These are phyloP conservation scores for Aspergillus piperis DNA, from an alignment of 2,329 filamentous ascomycete genomes.

Conservation along the genomic window DNA sequence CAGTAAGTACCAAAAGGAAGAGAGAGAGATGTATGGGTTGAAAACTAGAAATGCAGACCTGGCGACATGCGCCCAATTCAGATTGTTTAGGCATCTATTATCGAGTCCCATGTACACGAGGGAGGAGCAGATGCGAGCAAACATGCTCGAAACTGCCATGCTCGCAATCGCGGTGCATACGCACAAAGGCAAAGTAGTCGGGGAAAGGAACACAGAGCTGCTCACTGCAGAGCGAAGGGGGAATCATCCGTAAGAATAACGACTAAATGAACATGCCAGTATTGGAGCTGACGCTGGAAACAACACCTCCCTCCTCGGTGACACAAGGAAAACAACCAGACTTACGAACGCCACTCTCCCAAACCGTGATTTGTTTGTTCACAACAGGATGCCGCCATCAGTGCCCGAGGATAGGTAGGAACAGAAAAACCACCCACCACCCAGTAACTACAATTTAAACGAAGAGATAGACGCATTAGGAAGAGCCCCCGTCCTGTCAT, in stretches of 20 bases:
- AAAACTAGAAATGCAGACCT: not conserved
- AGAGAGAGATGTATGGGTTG: too few relatives aligned
- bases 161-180: not conserved
- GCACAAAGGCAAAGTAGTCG: not conserved
- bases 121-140: not conserved
- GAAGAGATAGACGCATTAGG: slow-evolving; percentile 15
- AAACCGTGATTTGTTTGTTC: not conserved
- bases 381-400: slow-evolving; percentile 16
- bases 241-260: slow-evolving; percentile 32
- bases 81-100: slow-evolving; percentile 2
- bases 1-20: not conserved
- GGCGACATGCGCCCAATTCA: slow-evolving; percentile 5
- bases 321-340: slow-evolving; percentile 10
- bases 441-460: slow-evolving; percentile 27
- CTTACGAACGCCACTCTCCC: slow-evolving; percentile 14
- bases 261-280: slow-evolving; percentile 14
- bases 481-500: slow-evolving; percentile 7
- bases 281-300: slow-evolving; percentile 2
- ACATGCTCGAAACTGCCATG: not conserved
- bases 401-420: slow-evolving; percentile 13
- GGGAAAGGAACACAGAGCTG: slow-evolving; percentile 11
- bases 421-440: not conserved
- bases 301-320: slow-evolving; percentile 2
- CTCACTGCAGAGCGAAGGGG: slow-evolving; percentile 23
- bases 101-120: slow-evolving; percentile 5